Base-by-base conservation (phyloP, 257 asterid species). In the Solanum boliviense region DNA sequence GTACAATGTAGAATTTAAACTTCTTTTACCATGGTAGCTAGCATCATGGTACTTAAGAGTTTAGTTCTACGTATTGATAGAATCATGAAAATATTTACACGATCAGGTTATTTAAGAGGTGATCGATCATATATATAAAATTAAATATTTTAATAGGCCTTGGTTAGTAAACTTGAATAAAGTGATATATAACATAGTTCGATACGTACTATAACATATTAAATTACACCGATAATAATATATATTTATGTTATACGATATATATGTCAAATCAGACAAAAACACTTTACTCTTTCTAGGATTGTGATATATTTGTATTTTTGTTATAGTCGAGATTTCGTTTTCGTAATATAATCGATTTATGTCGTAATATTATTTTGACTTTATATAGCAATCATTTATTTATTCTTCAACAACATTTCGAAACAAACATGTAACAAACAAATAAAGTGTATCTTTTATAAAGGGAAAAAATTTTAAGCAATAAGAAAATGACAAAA, bases 351-450 rank as follows among this genome's bases (percentile, higher is more conserved):
- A 27, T 25, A 16, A 16, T 46, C 9, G 44, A 82, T 29, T 82
- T 48, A 82, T 48, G 70, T 48, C 20, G 44, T 82, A 13, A 29
- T 82, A 29, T 79, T 73, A 34, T 18, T 73, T 81, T 81, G 68
- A 81, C 85, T 81, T 72, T 81, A 29, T 81, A 35, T 81, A 81
- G 2, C 87, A 85, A 67, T 85, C 87, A 85, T 36, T 85, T 72
- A 85, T 36, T 85, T 71, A 44, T 44, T 79, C 32, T 75, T 44
- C 18, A 79, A 41, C 38, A 15, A 79, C 39, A 79, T 79, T 41
- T 82, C 10, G 44, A 48, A 82, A 82, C 86, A 82, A 82, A 31
- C 79, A 71, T 32, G 83, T 86, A 86, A 46, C 79, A 86, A 86
- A 39, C 44, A 27, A 27, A 68, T 41, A 67, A n/a, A 46, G 82